Evolutionary conservation across 192 early-diverging fungal species (phyloP), one percentile per base, ranked within the genome.

Genomic region (Backusella psychrophila): DNA sequence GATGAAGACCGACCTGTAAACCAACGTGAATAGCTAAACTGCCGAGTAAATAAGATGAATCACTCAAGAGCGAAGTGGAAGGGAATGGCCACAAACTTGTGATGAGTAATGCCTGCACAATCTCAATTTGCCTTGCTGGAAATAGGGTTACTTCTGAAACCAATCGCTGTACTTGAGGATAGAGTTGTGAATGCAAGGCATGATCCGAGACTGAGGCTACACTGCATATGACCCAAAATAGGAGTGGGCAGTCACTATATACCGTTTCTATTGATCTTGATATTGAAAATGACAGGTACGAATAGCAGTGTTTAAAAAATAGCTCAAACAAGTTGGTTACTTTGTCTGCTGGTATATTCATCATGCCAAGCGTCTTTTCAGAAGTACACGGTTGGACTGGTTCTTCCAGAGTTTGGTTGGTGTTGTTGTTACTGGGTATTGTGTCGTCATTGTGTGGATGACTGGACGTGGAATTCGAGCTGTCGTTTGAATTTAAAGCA

Each of bases 1-100:
- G 59, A 74, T 74, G 73, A 9, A 74, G 56, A 4, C 73, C 73
- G 12, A 65, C 66, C n/a, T 74, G 73, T 26, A 74, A 53, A 21
- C 59, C 73, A 29, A 74, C 31, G 6, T 74, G 73, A 29, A 31
- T 63, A 29, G 56, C 56, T 12, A 63, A 63, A 3, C 56, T 8
- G 26, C 56, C 12, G 56, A 63, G 56, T 29, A 63, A 8, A 63
- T 63, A 63, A 1, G 56, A 63, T 29, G 56, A 63, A 29, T 63
- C 56, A 29, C 23, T 29, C 26, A 63, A 29, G 14, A 63, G 56
- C 8, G 56, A 63, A 11, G 56, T 63, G 12, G 56, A 63, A 3
- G 56, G 56, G 4, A 63, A 63, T 29, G 56, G 56, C 56, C 56
- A 63, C 26, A 63, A 0, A 12, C 56, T 63, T 23, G 56, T 14